phyloP scores from a whole-genome alignment of 164 flowering plant genomes.

The Sextonia rubra region DNA sequence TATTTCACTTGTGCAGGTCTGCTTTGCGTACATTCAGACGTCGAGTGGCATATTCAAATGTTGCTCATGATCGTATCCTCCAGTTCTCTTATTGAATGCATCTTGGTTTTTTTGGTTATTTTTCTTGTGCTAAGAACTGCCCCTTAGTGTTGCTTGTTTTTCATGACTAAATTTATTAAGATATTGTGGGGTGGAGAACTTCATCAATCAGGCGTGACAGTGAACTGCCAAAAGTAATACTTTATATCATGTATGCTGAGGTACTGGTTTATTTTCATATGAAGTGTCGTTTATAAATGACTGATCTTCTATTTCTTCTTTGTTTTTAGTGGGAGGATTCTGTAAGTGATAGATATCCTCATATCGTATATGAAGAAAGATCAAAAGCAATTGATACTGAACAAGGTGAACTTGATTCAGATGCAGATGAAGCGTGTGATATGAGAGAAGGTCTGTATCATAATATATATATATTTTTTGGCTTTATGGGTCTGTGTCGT shows the following conservation, averaged over 20 bases:
- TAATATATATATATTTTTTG: too few species aligned
- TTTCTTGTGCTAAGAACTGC: neutral
- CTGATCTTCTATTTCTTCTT: conserved; percentile 5
- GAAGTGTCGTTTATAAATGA: neutral
- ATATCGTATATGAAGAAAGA: conserved; percentile 75
- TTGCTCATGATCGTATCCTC: conserved; percentile 91
- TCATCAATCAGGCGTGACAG: conserved; percentile 74
- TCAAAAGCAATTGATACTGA: conserved; percentile 55
- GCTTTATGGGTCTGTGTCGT: too few species aligned
- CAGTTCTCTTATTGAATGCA: neutral
- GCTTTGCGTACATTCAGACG: conserved; percentile 71
- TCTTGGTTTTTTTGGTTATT: too few species aligned
- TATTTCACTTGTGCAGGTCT: conserved; percentile 51
- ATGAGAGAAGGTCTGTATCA: conserved; percentile 69
- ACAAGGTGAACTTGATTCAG: conserved; percentile 20
- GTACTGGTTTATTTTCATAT: neutral
- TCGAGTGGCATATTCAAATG: conserved; percentile 87
- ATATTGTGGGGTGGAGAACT: conserved; percentile 99
- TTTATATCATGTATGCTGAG: conserved; percentile 3
- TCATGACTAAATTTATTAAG: conserved; percentile 38
- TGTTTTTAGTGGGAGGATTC: conserved; percentile 73
- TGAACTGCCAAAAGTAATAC: conserved; percentile 83
- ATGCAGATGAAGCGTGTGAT: conserved; percentile 41
- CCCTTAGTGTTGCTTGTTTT: conserved; percentile 17
- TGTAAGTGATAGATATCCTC: conserved; percentile 80